Base-by-base conservation (phyloP, 1,284 basidiomycete species). In the Acaromyces ingoldii region DNA sequence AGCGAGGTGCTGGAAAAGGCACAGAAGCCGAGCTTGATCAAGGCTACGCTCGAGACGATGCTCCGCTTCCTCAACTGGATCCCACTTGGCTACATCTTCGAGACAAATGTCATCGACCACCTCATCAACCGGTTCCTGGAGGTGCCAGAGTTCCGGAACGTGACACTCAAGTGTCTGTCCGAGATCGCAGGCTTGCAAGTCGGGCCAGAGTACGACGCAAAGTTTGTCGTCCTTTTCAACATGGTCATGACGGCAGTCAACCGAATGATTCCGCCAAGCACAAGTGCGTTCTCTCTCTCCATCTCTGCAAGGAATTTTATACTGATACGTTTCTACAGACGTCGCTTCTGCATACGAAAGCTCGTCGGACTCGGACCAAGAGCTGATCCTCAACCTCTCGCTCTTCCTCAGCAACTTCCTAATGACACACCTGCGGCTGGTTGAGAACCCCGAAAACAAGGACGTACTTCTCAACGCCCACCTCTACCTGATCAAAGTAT, bases 21-120 rank as follows among this genome's bases (percentile, higher is more conserved):
- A n/a, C 86, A 91, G 74, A 98, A 97, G 80, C 85, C 91, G 2
- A 91, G 89, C 26, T 79, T 99, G 54, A 93, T 98, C 80, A 91
- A 85, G 78, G 89, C 89, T 7, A 98, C 95, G 3, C 81, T 99
- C 60, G 93, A 98, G 77, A 98, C 95, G 0, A 82, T 98, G 37
- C 81, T 98, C 56, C 82, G 91, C 54, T 99, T 99, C 82, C 80
- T 99, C 69, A 97, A 97, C 78, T 99, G 95, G 95, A 98, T 99
- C 72, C 95, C 95, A 43, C 80, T 99, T 40, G 95, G 93, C 24
- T 99, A 93, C 77, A 97, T 99, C 67, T 99, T 98, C 66, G 95
- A 98, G 80, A 98, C 95, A 1, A 89, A 88, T 45, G 88, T 99
- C 70, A 97, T 98, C 66, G 95, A 99, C 78, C 82, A 90, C 55